Conservation (phyloP, 1,139 yeast genomes). For the Nakaseomyces delphensis region DNA sequence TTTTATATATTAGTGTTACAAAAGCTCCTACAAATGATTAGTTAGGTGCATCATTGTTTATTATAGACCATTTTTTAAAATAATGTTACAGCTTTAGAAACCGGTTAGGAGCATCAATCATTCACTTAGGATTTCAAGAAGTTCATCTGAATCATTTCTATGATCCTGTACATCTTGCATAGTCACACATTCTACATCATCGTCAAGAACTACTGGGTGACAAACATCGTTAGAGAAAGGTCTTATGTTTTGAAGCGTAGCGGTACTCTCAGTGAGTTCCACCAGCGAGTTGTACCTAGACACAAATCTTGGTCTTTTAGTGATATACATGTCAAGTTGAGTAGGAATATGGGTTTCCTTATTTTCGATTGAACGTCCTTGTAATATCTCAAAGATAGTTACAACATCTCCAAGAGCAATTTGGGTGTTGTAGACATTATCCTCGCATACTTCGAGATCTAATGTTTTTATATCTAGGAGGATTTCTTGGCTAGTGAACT, state of each 20-base stretch:
- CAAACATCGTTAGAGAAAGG: constrained; percentile 29
- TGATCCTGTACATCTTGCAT: constrained; percentile 9
- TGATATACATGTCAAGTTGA: constrained; percentile 17
- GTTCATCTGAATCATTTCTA: constrained; percentile 16
- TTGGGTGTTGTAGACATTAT: constrained; percentile 28
- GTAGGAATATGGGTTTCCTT: constrained; percentile 20
- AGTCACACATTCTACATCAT: constrained; percentile 10
- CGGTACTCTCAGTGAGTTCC: constrained; percentile 29
- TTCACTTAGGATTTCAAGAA: constrained; percentile 17
- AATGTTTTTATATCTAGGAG: constrained; percentile 22
- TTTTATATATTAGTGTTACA: no score
- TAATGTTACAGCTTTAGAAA: no score
- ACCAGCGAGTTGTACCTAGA: constrained; percentile 30
- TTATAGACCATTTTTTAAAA: no score
- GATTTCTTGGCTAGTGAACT: constrained; percentile 26
- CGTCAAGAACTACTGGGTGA: constrained; percentile 30
- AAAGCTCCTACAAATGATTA: no score
- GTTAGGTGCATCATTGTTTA: no score
- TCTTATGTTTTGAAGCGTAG: constrained; percentile 25
- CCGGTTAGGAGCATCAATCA: not conserved
- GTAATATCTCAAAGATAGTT: constrained; percentile 27
- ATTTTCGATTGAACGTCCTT: constrained; percentile 21
- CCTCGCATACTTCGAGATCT: constrained; percentile 28
- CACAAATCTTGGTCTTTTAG: constrained; percentile 27
- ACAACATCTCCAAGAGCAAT: constrained; percentile 27